Percentiles rank a stretch among this genome's conserved stretches.
Evolutionary conservation across 2,329 filamentous ascomycete species (phyloP).

Genomic region (Cytospora piceae): DNA sequence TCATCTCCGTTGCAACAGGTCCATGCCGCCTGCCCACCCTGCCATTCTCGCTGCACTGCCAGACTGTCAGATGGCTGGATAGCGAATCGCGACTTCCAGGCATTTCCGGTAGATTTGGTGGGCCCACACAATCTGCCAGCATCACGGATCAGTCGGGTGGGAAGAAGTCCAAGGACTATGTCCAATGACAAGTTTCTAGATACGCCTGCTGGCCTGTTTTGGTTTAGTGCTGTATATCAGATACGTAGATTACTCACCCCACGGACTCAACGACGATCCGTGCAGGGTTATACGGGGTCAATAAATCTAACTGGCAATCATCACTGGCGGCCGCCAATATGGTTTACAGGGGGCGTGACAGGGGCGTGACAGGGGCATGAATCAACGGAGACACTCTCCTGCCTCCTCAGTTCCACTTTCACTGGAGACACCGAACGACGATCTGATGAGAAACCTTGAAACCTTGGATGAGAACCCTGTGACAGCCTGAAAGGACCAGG

Average conservation of each 20-base stretch:
- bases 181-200: background rate
- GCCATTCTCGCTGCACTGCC: background rate
- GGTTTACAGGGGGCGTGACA: background rate
- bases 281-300: background rate
- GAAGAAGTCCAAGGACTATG: background rate
- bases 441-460: background rate
- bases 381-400: constrained; percentile 1
- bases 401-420: background rate
- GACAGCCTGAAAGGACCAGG: background rate
- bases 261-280: background rate
- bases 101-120: background rate
- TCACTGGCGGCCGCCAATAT: background rate
- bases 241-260: background rate
- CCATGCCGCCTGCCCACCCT: too few relatives aligned
- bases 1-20: background rate
- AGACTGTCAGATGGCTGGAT: background rate
- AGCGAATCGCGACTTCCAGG: background rate
- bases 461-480: background rate
- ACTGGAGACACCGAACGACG: background rate
- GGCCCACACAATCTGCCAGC: background rate
- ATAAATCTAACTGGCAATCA: background rate
- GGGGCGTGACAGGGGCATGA: constrained; percentile 1
- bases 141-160: background rate
- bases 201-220: background rate
- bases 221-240: background rate